Evolutionary conservation across 2,329 filamentous ascomycete genomes (phyloP), one percentile per base, ranked within the genome.

Genomic region (Chaetomium sp.): DNA sequence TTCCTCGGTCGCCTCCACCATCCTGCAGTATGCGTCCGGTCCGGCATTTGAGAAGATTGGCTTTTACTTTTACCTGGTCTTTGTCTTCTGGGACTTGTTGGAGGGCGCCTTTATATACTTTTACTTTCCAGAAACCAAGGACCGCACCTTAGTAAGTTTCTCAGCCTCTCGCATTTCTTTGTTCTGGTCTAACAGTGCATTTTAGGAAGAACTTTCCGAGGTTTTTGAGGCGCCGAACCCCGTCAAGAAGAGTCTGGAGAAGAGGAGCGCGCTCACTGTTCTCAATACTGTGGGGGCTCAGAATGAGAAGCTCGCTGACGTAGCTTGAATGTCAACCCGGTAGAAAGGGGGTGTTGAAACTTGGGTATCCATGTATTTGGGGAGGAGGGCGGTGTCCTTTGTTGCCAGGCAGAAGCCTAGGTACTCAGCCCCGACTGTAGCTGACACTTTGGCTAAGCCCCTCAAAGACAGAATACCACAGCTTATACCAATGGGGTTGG

Each of bases 181-280:
- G n/a, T n/a, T n/a, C n/a, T n/a, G n/a, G n/a, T n/a, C n/a, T n/a
- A n/a, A n/a, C n/a, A n/a, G n/a, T n/a, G n/a, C n/a, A n/a, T n/a
- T n/a, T n/a, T n/a, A n/a, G 35, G 84, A 86, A 74, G 83, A 86
- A 71, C 66, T 86, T 62, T 80, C 81, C 8, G 80, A 80, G 62
- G 83, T 86, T 31, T 83, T 83, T 69, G 74, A 76, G n/a, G 78
- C 79, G 0, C 75, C 72, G 2, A 78, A 82, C 69, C 80, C 81
- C 0, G 80, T 82, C 19, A 78, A 78, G 72, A 80, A 79, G 74
- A 78, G 75, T 65, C 66, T 80, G 50, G 75, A 78, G 70, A 78
- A 78, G 72, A 71, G 80, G 59, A 77, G 72, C 65, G 78, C 78
- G 0, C 73, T 75, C 62, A 82, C 80, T 4, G 79, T 82, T 2